A percentile compares a stretch with the other conserved stretches of the same genome.
Evolutionary conservation across 2,329 filamentous ascomycete genomes (phyloP).

Genomic region (Coleophoma eucalyptorum): DNA sequence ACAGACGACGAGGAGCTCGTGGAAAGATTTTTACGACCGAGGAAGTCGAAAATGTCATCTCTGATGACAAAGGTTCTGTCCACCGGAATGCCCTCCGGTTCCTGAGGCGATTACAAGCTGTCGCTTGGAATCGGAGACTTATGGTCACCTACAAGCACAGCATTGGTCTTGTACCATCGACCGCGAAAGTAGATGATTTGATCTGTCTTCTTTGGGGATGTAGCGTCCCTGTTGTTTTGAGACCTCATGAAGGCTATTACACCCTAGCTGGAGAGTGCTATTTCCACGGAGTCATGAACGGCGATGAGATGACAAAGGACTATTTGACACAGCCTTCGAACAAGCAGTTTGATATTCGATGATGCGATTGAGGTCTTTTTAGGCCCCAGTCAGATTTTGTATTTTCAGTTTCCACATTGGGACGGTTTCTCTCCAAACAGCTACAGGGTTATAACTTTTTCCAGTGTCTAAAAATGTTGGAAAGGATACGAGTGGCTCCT

Average conservation of each 20-base stretch:
- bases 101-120: background rate
- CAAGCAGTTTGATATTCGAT: too few relatives aligned
- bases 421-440: too few relatives aligned
- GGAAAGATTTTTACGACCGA: background rate
- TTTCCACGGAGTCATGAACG: constrained; percentile 6
- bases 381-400: too few relatives aligned
- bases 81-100: too few relatives aligned
- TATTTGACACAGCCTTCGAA: too few relatives aligned
- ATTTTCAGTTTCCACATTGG: too few relatives aligned
- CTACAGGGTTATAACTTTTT: too few relatives aligned
- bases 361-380: too few relatives aligned
- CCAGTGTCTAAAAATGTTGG: background rate
- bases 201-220: constrained; percentile 3
- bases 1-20: background rate
- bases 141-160: background rate
- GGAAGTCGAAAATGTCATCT: background rate
- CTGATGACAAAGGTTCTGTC: too few relatives aligned
- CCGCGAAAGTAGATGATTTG: background rate
- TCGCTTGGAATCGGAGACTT: background rate
- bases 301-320: background rate
- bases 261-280: constrained; percentile 3
- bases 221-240: constrained; percentile 2
- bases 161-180: background rate
- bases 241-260: background rate
- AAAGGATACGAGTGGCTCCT: background rate